These are phyloP conservation scores for Ceratocystiopsis sp. DNA, from an alignment of 2,329 filamentous ascomycete species.

Conservation along the genomic window DNA sequence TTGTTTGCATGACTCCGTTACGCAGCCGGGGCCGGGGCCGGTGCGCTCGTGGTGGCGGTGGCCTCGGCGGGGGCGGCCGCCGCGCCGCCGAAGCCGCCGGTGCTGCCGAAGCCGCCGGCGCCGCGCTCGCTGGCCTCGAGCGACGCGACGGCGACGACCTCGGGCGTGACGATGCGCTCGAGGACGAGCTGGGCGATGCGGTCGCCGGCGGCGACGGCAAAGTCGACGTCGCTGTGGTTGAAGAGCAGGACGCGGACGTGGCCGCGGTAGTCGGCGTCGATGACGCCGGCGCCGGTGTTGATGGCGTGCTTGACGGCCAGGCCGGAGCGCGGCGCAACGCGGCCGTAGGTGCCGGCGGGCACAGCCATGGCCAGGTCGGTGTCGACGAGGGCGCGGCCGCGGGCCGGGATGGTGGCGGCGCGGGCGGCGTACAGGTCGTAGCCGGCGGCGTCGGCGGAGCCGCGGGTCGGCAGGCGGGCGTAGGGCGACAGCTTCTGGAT, in stretches of 20 bases:
- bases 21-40: too few species aligned
- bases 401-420: slow-evolving; percentile 57
- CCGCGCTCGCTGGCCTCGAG: slow-evolving; percentile 83
- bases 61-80: too few species aligned
- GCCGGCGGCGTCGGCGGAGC: slow-evolving; percentile 76
- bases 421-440: slow-evolving; percentile 82
- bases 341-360: slow-evolving; percentile 79
- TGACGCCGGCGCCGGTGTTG: slow-evolving; percentile 88
- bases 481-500: slow-evolving; percentile 76
- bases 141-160: slow-evolving; percentile 75
- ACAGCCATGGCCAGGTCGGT: slow-evolving; percentile 87
- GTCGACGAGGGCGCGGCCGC: slow-evolving; percentile 73
- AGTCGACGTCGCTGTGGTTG: slow-evolving; percentile 75
- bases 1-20: too few species aligned
- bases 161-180: slow-evolving; percentile 86
- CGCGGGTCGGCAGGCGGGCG: slow-evolving; percentile 71
- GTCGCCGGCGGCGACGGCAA: slow-evolving; percentile 68
- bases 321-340: slow-evolving; percentile 79
- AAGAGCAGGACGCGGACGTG: slow-evolving; percentile 90
- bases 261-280: slow-evolving; percentile 93
- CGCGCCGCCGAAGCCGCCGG: slow-evolving; percentile 29
- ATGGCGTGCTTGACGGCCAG: slow-evolving; percentile 91
- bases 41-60: too few species aligned
- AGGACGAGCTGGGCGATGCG: slow-evolving; percentile 85
- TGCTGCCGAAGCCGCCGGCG: slow-evolving; percentile 82